Percentiles rank a stretch among this genome's conserved stretches.
Evolutionary conservation across 2,329 filamentous ascomycete species (phyloP).

Genomic region (Immersiporthe knoxdaviesiana): DNA sequence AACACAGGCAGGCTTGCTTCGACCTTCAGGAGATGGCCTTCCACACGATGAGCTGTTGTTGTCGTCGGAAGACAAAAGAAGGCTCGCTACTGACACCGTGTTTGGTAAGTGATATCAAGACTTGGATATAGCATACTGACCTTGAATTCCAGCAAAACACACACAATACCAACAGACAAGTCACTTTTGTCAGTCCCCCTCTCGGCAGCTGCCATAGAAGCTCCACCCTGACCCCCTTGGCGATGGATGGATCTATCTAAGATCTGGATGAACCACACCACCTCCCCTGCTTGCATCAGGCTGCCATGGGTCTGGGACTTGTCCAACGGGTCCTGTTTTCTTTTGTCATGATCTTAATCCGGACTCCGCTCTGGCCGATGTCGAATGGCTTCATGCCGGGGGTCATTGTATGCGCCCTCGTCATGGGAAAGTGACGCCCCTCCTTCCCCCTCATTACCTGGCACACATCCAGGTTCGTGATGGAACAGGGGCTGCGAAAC

Average conservation of each 20-base stretch:
- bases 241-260: conserved; percentile 23
- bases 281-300: conserved; percentile 10
- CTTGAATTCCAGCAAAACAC: neutral
- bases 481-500: conserved; percentile 16
- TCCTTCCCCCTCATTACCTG: neutral
- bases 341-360: conserved; percentile 32
- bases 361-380: conserved; percentile 28
- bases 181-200: neutral
- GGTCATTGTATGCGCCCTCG: conserved; percentile 19
- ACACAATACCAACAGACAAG: neutral
- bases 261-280: conserved; percentile 12
- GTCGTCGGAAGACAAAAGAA: neutral
- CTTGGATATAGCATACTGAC: neutral
- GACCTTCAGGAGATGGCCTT: neutral
- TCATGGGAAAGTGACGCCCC: conserved; percentile 15
- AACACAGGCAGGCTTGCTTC: neutral
- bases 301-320: conserved; percentile 17
- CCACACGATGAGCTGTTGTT: neutral
- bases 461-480: conserved; percentile 9
- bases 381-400: conserved; percentile 30
- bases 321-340: conserved; percentile 6
- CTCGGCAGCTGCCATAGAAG: neutral
- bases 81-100: neutral
- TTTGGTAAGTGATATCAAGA: neutral
- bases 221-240: conserved; percentile 15